These are phyloP conservation scores for Fagopyrum homotropicum DNA, from an alignment of 148 eudicot genomes.

Conservation along the genomic window DNA sequence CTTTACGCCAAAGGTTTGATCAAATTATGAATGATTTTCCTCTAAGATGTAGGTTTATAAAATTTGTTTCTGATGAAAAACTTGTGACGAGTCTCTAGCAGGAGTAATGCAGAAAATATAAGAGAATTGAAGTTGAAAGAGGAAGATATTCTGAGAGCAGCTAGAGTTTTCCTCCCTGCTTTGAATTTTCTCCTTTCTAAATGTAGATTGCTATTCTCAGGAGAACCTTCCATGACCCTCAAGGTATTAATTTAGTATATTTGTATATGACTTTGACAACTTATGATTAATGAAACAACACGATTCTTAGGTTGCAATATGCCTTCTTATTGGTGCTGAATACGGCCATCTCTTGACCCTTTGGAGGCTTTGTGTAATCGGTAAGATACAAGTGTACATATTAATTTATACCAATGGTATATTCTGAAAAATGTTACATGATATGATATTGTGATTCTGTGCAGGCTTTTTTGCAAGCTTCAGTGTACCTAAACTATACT, in stretches of 20 bases:
- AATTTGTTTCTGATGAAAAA: neutral
- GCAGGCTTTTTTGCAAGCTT: slow-evolving; percentile 84
- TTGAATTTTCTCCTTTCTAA: slow-evolving; percentile 56
- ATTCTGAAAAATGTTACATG: neutral
- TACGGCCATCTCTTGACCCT: slow-evolving; percentile 84
- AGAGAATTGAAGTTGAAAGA: slow-evolving; percentile 48
- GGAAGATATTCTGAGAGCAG: slow-evolving; percentile 57
- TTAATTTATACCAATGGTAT: neutral
- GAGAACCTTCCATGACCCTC: slow-evolving; percentile 91
- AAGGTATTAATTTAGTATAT: slow-evolving; percentile 36
- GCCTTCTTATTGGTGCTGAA: slow-evolving; percentile 66
- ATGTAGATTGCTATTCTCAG: slow-evolving; percentile 67
- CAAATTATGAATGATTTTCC: neutral
- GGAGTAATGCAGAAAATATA: slow-evolving; percentile 27
- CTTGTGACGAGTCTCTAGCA: slow-evolving; percentile 19
- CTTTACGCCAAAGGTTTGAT: slow-evolving; percentile 50
- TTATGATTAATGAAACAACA: neutral
- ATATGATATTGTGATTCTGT: neutral
- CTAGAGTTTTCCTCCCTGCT: slow-evolving; percentile 61
- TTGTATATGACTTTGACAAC: no score
- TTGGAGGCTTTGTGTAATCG: slow-evolving; percentile 71
- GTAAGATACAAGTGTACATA: slow-evolving; percentile 23
- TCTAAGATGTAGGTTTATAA: neutral
- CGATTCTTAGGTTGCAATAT: slow-evolving; percentile 47
- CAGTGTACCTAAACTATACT: slow-evolving; percentile 70